These are phyloP conservation scores for Collybia mongolica DNA, from an alignment of 768 basidiomycete genomes.

Conservation along the genomic window DNA sequence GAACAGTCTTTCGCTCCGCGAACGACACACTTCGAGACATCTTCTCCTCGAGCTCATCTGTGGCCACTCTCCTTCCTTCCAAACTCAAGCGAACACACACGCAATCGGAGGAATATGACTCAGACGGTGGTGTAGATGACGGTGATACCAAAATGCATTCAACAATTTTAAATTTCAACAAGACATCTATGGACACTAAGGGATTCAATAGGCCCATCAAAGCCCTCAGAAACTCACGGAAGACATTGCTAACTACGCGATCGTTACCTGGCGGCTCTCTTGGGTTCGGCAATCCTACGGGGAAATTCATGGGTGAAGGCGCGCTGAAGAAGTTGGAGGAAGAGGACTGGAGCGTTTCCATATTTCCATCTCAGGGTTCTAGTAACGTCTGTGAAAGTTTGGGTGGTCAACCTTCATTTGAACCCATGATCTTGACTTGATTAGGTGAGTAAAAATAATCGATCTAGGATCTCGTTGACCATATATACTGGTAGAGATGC, in stretches of 20 bases:
- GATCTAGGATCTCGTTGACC: background rate
- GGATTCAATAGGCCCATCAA: slow-evolving; percentile 31
- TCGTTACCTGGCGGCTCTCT: slow-evolving; percentile 35
- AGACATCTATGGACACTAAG: slow-evolving; percentile 6
- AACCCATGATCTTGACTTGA: slow-evolving; percentile 8
- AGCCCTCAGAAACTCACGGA: slow-evolving; percentile 35
- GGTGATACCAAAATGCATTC: slow-evolving; percentile 10
- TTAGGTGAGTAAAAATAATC: background rate
- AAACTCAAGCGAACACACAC: slow-evolving; percentile 37
- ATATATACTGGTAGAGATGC: no score
- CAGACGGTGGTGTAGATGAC: slow-evolving; percentile 24
- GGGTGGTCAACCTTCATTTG: slow-evolving; percentile 1
- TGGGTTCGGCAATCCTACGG: slow-evolving; percentile 9
- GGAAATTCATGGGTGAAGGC: background rate
- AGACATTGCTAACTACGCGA: slow-evolving; percentile 29
- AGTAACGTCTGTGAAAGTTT: background rate
- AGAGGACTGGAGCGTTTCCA: slow-evolving; percentile 40
- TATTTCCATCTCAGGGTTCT: slow-evolving; percentile 10
- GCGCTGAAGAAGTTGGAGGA: slow-evolving; percentile 25
- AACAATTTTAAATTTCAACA: slow-evolving; percentile 11
- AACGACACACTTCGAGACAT: slow-evolving; percentile 56
- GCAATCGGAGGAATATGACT: slow-evolving; percentile 24
- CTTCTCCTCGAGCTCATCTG: slow-evolving; percentile 19
- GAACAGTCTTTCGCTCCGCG: slow-evolving; percentile 50
- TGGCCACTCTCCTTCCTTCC: slow-evolving; percentile 10